phyloP scores from a whole-genome alignment of 2,329 filamentous ascomycete genomes.

The Helminthosporium solani region DNA sequence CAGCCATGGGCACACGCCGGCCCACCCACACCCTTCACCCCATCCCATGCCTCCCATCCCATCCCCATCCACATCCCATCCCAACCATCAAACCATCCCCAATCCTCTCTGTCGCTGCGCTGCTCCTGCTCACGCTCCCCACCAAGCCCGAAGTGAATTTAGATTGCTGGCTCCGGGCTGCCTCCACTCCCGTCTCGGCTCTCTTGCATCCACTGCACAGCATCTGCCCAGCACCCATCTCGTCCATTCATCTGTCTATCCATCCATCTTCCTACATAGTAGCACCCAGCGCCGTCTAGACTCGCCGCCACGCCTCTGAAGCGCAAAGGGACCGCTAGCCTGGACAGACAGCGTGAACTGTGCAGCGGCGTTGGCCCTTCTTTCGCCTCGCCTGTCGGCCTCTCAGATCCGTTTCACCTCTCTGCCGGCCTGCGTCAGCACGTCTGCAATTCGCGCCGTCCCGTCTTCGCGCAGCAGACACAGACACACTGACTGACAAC shows the following conservation, averaged over 20 bases:
- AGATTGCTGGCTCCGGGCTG: constrained; percentile 40
- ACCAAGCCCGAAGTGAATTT: constrained; percentile 38
- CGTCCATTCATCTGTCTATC: constrained; percentile 14
- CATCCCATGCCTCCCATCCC: not conserved
- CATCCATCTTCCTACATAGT: not conserved
- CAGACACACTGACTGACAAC: not conserved
- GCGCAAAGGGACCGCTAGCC: too few relatives aligned
- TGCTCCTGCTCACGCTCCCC: constrained; percentile 20
- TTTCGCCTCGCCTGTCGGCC: not conserved
- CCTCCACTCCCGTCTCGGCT: constrained; percentile 39
- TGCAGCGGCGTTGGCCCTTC: not conserved
- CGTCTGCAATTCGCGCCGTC: not conserved
- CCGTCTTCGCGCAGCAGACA: not conserved
- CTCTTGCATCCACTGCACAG: constrained; percentile 20
- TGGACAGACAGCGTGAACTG: too few relatives aligned
- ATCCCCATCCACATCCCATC: constrained; percentile 4
- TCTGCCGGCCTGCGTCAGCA: not conserved
- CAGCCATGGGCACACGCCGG: constrained; percentile 30
- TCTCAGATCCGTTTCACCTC: not conserved
- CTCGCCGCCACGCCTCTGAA: too few relatives aligned
- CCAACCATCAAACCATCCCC: constrained; percentile 2
- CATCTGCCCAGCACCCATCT: constrained; percentile 17
- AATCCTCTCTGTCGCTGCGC: constrained; percentile 19
- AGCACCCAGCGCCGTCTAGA: too few relatives aligned
- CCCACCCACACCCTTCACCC: constrained; percentile 21